Evolutionary conservation across 2,329 filamentous ascomycete species (phyloP).

Genomic region (Botryotinia narcissicola): DNA sequence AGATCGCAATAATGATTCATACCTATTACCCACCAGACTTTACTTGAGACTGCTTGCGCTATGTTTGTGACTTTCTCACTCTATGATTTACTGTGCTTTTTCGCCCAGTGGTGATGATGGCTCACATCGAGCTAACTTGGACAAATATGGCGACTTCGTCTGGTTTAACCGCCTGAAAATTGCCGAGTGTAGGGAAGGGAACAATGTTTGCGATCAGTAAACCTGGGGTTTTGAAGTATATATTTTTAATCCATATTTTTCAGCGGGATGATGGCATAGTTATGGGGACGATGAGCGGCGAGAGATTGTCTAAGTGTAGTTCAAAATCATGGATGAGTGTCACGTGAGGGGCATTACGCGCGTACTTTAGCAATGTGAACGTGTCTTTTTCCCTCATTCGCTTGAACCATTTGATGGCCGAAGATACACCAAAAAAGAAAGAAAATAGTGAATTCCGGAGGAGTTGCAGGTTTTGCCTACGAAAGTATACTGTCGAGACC

Average conservation of each 20-base stretch:
- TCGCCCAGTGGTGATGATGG: background rate
- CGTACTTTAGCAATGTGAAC: background rate
- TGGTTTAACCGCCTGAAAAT: background rate
- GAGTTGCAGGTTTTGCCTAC: background rate
- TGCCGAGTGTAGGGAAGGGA: background rate
- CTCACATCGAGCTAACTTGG: background rate
- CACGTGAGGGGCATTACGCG: background rate
- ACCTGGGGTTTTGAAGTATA: background rate
- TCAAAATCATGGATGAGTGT: background rate
- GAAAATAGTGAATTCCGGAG: background rate
- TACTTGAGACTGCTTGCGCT: background rate
- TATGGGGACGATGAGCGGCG: background rate
- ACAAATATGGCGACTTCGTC: background rate
- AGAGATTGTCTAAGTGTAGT: background rate
- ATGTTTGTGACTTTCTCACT: background rate
- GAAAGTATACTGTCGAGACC: background rate
- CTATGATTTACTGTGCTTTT: background rate
- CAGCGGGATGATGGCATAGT: background rate
- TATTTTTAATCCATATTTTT: background rate
- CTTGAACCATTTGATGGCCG: background rate
- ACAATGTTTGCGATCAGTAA: background rate
- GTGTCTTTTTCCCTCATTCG: background rate
- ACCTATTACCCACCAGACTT: slow-evolving; percentile 3
- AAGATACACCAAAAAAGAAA: background rate
- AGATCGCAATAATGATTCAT: background rate